Evolutionary conservation across 495 filamentous ascomycete genomes (phyloP), one percentile per base, ranked within the genome.

Genomic region (Lasiosphaeria hispida): DNA sequence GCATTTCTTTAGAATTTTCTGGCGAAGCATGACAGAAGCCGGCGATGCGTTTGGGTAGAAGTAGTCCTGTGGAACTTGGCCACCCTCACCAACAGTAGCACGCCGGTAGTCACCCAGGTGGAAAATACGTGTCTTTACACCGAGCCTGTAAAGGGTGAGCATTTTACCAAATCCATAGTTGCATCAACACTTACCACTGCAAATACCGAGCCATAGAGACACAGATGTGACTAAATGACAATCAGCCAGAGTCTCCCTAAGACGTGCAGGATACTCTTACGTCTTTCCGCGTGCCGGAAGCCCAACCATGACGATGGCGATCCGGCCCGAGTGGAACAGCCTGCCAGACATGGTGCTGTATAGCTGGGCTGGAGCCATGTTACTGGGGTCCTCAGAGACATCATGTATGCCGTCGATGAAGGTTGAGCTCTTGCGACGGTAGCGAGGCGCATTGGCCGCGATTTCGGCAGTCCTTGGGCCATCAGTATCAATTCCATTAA

Each of bases 331-430:
- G 72, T 99, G 95, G 69, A 97, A 99, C 19, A 99, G 84, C 17
- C 93, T 83, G 48, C 95, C 95, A 37, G 93, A 97, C 79, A 96
- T 92, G 15, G 95, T 99, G 69, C 91, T 96, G 72, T 99, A 99
- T 19, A 99, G 79, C 75, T 99, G 95, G 56, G 95, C 95, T 13
- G 95, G 95, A 3, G 95, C 95, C 76, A 95, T 84, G 55, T 91
- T 87, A 18, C 50, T 66, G 51, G 85, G 84, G 60, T 89, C 91
- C 63, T 89, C 84, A 1, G 89, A 85, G 53, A 96, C 79, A 75
- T 97, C 93, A 75, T 99, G 95, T 62, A 99, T 96, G 14, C 90
- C 94, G 83, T 99, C 95, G 66, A 96, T 87, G 72, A 95, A 96
- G 37, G 92, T 96, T 57, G 91, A 96, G 47, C 92, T 96, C 71